phyloP scores from a whole-genome alignment of 108 stramenopile species.

The Phaeodactylum tricornutum region DNA sequence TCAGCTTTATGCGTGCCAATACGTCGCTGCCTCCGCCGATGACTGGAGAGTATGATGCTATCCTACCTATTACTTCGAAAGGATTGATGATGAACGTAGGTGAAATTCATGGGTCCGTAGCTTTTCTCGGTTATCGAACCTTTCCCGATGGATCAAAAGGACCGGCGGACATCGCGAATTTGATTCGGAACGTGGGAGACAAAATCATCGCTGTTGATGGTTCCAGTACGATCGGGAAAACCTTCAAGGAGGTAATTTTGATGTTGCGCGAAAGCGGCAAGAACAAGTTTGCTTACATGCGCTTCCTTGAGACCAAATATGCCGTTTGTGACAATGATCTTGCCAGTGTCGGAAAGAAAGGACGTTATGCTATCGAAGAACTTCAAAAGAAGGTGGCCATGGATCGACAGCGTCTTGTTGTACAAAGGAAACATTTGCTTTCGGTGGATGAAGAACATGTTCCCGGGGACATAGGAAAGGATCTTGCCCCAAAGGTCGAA shows the following conservation, averaged over 20 bases:
- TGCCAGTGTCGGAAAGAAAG: slow-evolving; percentile 55
- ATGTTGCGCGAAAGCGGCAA: slow-evolving; percentile 53
- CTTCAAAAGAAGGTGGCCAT: slow-evolving; percentile 41
- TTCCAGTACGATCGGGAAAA: slow-evolving; percentile 54
- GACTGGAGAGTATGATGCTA: slow-evolving; percentile 73
- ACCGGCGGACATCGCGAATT: slow-evolving; percentile 50
- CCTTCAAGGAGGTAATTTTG: slow-evolving; percentile 69
- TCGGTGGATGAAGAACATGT: slow-evolving; percentile 19
- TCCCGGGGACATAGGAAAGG: slow-evolving; percentile 24
- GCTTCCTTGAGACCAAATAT: slow-evolving; percentile 44
- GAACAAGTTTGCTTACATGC: slow-evolving; percentile 60
- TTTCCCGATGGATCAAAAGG: slow-evolving; percentile 58
- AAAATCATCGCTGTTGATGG: slow-evolving; percentile 82
- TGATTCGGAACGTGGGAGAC: slow-evolving; percentile 59
- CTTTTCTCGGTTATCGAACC: slow-evolving; percentile 64
- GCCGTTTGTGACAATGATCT: slow-evolving; percentile 33
- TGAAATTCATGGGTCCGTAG: slow-evolving; percentile 62
- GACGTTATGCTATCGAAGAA: slow-evolving; percentile 46
- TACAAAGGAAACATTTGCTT: no score
- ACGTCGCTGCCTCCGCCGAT: slow-evolving; percentile 46
- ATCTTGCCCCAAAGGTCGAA: slow-evolving; percentile 20
- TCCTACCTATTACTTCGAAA: slow-evolving; percentile 69
- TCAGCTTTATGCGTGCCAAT: slow-evolving; percentile 9
- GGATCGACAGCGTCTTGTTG: slow-evolving; percentile 62
- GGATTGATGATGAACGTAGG: slow-evolving; percentile 85